A percentile compares a stretch with the other conserved stretches of the same genome.
These are phyloP conservation scores for Aspergillus glaucus DNA, from an alignment of 2,329 filamentous ascomycete genomes.

Conservation along the genomic window DNA sequence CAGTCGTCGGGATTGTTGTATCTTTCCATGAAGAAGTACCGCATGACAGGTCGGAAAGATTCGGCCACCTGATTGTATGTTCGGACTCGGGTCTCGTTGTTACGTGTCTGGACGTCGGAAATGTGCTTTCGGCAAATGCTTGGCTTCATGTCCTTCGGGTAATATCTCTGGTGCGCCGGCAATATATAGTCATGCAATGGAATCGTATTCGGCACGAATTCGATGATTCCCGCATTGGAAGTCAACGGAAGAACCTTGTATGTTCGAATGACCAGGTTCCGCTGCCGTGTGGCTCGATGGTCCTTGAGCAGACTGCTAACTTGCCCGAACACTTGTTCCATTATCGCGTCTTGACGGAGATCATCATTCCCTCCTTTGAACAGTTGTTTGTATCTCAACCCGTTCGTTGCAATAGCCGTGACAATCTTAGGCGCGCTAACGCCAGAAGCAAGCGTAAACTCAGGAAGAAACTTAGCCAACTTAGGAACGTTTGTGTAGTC, in stretches of 20 bases:
- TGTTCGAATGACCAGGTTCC: conserved; percentile 82
- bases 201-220: conserved; percentile 91
- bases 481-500: conserved; percentile 72
- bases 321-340: conserved; percentile 98
- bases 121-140: conserved; percentile 75
- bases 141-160: conserved; percentile 74
- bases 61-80: conserved; percentile 73
- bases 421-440: conserved; percentile 93
- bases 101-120: conserved; percentile 61
- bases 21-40: conserved; percentile 94
- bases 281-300: conserved; percentile 79
- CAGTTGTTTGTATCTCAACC: conserved; percentile 75
- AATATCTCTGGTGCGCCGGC: conserved; percentile 81
- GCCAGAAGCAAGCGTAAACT: conserved; percentile 79
- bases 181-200: conserved; percentile 88
- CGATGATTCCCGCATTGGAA: conserved; percentile 79
- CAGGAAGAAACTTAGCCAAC: conserved; percentile 65
- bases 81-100: conserved; percentile 63
- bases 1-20: conserved; percentile 93
- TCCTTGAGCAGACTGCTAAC: conserved; percentile 84
- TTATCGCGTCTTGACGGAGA: conserved; percentile 91
- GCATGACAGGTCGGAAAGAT: conserved; percentile 85
- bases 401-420: conserved; percentile 71
- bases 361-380: conserved; percentile 96
- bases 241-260: conserved; percentile 95